Conservation (phyloP, 2,329 filamentous ascomycete species). For the Aspergillus pseudoterreus region DNA sequence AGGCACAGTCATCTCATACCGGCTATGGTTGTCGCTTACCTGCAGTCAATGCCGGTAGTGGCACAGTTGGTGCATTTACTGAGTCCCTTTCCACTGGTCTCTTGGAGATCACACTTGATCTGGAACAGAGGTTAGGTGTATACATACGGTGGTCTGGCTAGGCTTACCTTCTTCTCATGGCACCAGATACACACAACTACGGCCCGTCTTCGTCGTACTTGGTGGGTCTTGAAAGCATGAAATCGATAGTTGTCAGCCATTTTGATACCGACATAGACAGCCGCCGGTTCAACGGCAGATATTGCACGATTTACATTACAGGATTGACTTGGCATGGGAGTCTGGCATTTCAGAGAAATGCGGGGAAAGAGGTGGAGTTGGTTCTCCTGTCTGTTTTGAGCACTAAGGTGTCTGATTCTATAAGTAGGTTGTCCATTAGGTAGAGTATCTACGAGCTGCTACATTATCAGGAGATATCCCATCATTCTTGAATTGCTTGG, state of each 20-base stretch:
- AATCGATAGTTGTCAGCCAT: constrained; percentile 5
- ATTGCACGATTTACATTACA: background rate
- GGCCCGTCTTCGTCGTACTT: constrained; percentile 8
- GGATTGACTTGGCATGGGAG: background rate
- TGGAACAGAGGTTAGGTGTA: background rate
- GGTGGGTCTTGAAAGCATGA: constrained; percentile 8
- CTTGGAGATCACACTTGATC: constrained; percentile 11
- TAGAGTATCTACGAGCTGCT: too few relatives aligned
- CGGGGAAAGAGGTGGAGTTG: background rate
- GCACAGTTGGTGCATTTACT: constrained; percentile 11
- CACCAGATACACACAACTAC: constrained; percentile 11
- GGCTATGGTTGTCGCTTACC: background rate
- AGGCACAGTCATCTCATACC: background rate
- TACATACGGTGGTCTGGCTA: background rate
- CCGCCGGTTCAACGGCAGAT: too few relatives aligned
- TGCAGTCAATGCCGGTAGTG: constrained; percentile 8
- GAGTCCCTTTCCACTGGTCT: constrained; percentile 7
- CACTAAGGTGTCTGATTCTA: too few relatives aligned
- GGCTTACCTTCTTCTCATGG: constrained; percentile 11
- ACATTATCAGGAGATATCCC: too few relatives aligned
- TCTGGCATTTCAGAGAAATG: background rate
- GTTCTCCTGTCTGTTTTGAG: too few relatives aligned
- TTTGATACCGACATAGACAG: too few relatives aligned
- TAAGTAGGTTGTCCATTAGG: too few relatives aligned
- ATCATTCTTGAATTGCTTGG: too few relatives aligned